Base-by-base conservation (phyloP, 441 rosid genomes). In the Gossypium trilobum region DNA sequence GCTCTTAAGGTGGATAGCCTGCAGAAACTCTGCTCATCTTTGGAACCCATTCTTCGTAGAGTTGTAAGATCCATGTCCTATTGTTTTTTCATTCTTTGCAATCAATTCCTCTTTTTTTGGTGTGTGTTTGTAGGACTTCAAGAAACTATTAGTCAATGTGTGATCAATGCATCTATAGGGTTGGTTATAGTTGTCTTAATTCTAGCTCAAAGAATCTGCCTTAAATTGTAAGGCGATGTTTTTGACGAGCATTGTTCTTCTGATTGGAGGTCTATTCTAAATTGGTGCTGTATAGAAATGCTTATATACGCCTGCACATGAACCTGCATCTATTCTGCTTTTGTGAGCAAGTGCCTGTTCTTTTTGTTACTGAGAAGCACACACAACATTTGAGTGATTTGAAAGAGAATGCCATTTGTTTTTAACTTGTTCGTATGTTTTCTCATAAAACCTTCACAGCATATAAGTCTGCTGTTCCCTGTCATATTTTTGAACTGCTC, bases 11-110 rank as follows among this genome's bases (percentile, higher is more conserved):
- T 90, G 74, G 96, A 87, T 77, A 88, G 93, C 80, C 79, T 90
- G 74, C 93, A 90, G 81, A 90, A 84, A 84, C 86, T 90, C 64
- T 90, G 93, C 82, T 90, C 96, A 20, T 90, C 96, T 33, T 72
- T 90, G 89, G 96, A 90, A 75, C 96, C 96, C 14, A 78, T 90
- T 77, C 91, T 90, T 68, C 96, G 96, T 23, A 86, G 91, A 85
- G 91, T 90, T 74, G 96, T 90, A 88, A 86, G 93, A 65, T 11
- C 36, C 25, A 13, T 57, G 22, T 56, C 9, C 52, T 55, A 33
- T 19, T 54, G 31, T 13, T 61, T 78, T 69, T 55, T 20, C 16
- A 8, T 36, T 56, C 56, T 57, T 42, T 71, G 54, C 50, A 23
- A 58, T 56, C 23, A 42, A 3, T 22, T 71, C 33, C 13, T 2